Evolutionary conservation across 352 stramenopile genomes (phyloP).

Genomic region (Phytopythium mirpurense): DNA sequence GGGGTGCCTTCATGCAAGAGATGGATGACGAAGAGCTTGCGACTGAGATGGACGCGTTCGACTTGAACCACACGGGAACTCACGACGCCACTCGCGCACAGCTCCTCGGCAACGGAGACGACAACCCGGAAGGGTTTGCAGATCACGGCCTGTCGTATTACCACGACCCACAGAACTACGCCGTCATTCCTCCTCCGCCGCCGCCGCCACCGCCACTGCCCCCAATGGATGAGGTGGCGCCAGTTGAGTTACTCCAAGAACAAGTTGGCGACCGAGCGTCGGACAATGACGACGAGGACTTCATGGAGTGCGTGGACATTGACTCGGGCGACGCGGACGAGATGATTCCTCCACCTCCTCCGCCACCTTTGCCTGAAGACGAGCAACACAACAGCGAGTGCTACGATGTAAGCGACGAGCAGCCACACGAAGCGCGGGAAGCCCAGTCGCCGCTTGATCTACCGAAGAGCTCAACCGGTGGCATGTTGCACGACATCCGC

Average conservation of each 20-base stretch:
- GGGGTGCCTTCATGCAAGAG: conserved; percentile 61
- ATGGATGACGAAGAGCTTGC: conserved; percentile 46
- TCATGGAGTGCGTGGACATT: conserved; percentile 9
- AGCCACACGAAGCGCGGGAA: background rate
- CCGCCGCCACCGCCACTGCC: conserved; percentile 17
- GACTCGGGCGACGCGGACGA: conserved; percentile 9
- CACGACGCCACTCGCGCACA: background rate
- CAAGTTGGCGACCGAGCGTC: background rate
- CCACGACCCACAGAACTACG: conserved; percentile 26
- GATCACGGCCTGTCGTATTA: conserved; percentile 60
- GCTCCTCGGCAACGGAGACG: conserved; percentile 1
- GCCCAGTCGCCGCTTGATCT: background rate
- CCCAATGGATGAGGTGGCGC: background rate
- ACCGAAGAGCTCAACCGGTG: background rate
- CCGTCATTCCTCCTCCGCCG: conserved; percentile 16
- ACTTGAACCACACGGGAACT: conserved; percentile 8
- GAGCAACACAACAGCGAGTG: background rate
- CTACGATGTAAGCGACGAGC: background rate
- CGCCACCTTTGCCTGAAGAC: conserved; percentile 12
- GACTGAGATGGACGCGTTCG: conserved; percentile 19
- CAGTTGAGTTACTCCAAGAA: background rate
- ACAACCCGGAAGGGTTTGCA: conserved; percentile 23
- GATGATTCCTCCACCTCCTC: conserved; percentile 7
- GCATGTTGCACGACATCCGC: conserved; percentile 23
- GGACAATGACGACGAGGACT: conserved; percentile 13